A percentile compares a stretch with the other conserved stretches of the same genome.
phyloP scores from a whole-genome alignment of 2,329 filamentous ascomycete genomes.

The Colletotrichum orchidophilum region DNA sequence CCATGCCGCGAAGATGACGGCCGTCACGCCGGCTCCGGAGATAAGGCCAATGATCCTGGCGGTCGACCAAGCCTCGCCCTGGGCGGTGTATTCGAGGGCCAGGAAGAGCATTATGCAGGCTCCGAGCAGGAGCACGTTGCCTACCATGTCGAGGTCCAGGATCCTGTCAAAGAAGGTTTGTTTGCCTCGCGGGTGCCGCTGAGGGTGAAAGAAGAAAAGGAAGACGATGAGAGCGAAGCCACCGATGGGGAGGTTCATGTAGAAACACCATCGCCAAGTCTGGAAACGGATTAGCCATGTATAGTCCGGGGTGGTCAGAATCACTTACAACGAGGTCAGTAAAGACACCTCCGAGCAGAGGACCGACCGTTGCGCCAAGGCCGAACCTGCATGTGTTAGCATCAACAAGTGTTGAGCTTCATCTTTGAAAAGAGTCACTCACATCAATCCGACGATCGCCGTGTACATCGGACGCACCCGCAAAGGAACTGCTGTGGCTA shows the following conservation, averaged over 20 bases:
- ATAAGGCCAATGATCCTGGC: constrained; percentile 53
- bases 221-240: constrained; percentile 41
- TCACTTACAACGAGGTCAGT: constrained; percentile 45
- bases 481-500: constrained; percentile 43
- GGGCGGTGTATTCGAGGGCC: constrained; percentile 57
- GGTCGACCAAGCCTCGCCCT: constrained; percentile 53
- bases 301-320: no score
- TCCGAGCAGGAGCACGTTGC: constrained; percentile 54
- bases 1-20: constrained; percentile 50
- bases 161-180: constrained; percentile 38
- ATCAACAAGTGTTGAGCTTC: not conserved
- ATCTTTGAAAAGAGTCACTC: constrained; percentile 11
- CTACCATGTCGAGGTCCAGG: constrained; percentile 47
- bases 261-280: constrained; percentile 36
- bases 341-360: constrained; percentile 48
- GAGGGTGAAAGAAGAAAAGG: constrained; percentile 39
- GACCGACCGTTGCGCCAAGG: constrained; percentile 45
- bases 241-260: constrained; percentile 39
- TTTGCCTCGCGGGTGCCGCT: constrained; percentile 38
- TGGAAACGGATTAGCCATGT: constrained; percentile 33
- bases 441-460: constrained; percentile 45
- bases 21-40: constrained; percentile 37
- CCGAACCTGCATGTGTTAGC: constrained; percentile 40
- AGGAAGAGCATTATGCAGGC: constrained; percentile 56
- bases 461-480: constrained; percentile 43